These are phyloP conservation scores for Neofusicoccum cordaticola DNA, from an alignment of 2,329 filamentous ascomycete genomes.

Conservation along the genomic window DNA sequence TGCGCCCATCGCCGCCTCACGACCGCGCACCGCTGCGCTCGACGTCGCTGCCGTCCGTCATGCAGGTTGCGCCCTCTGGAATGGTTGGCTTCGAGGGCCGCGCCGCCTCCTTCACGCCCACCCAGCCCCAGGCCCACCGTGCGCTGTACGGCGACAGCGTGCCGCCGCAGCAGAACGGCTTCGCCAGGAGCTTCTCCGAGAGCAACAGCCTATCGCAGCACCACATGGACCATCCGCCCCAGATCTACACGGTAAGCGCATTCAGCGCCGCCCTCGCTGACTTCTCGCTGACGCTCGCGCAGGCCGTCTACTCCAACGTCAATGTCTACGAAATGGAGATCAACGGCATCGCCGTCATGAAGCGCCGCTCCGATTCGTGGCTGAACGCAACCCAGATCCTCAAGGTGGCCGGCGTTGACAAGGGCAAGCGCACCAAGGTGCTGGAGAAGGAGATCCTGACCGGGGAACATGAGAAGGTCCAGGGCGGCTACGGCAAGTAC, in stretches of 20 bases:
- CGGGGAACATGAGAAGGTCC: conserved; percentile 96
- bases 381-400: conserved; percentile 97
- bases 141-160: conserved; percentile 32
- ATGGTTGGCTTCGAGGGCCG: conserved; percentile 19
- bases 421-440: conserved; percentile 96
- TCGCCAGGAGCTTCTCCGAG: conserved; percentile 40
- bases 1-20: conserved; percentile 9
- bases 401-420: conserved; percentile 95
- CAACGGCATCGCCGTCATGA: conserved; percentile 90
- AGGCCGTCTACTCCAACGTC: conserved; percentile 91
- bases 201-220: conserved; percentile 32
- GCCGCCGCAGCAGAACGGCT: conserved; percentile 33
- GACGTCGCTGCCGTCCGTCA: neutral
- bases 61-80: conserved; percentile 18
- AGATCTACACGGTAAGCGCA: conserved; percentile 49
- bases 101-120: conserved; percentile 21
- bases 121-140: conserved; percentile 27
- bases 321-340: conserved; percentile 99
- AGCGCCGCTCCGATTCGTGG: conserved; percentile 90
- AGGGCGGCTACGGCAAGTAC: conserved; percentile 97
- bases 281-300: conserved; percentile 12
- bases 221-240: conserved; percentile 43
- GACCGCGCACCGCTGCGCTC: conserved; percentile 3
- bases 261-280: neutral
- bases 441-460: conserved; percentile 96